Percentiles rank a stretch among this genome's conserved stretches.
These are phyloP conservation scores for Sporothrix sp. DNA, from an alignment of 2,329 filamentous ascomycete species.

Conservation along the genomic window DNA sequence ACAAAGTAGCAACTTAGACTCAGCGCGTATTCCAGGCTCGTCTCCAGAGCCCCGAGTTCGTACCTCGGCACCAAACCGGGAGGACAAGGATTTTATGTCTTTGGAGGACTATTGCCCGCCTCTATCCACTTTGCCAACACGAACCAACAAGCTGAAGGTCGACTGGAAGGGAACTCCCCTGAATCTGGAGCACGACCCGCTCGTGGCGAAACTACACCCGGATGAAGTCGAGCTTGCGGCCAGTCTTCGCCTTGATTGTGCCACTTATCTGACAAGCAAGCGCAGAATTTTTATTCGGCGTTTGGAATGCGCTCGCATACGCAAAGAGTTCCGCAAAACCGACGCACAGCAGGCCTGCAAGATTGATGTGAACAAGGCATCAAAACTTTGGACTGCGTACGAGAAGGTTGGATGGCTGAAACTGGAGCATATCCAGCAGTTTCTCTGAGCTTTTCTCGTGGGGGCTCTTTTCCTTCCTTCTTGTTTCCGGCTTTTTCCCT, in stretches of 20 bases:
- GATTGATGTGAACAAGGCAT: constrained; percentile 96
- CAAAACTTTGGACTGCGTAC: constrained; percentile 82
- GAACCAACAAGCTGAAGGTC: constrained; percentile 64
- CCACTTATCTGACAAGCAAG: constrained; percentile 87
- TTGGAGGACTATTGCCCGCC: constrained; percentile 67
- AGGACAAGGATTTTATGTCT: constrained; percentile 70
- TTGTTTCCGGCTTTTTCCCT: not conserved
- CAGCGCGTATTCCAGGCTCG: constrained; percentile 2
- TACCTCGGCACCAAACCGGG: constrained; percentile 55
- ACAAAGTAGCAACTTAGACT: not conserved
- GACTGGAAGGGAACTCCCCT: constrained; percentile 79
- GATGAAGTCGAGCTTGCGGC: constrained; percentile 70
- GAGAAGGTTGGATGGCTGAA: constrained; percentile 80
- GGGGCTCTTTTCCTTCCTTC: not conserved
- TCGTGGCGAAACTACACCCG: constrained; percentile 61
- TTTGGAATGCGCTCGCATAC: constrained; percentile 54
- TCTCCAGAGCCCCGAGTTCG: constrained; percentile 26
- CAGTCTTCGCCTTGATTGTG: constrained; percentile 71
- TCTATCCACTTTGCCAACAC: constrained; percentile 51
- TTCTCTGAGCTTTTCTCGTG: not conserved
- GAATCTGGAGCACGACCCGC: constrained; percentile 63
- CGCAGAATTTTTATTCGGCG: constrained; percentile 77
- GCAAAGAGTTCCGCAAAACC: constrained; percentile 88
- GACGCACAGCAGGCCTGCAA: constrained; percentile 95
- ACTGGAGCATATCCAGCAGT: constrained; percentile 31